phyloP scores from a whole-genome alignment of 108 stramenopile genomes.

The Nannochloropsis salina region DNA sequence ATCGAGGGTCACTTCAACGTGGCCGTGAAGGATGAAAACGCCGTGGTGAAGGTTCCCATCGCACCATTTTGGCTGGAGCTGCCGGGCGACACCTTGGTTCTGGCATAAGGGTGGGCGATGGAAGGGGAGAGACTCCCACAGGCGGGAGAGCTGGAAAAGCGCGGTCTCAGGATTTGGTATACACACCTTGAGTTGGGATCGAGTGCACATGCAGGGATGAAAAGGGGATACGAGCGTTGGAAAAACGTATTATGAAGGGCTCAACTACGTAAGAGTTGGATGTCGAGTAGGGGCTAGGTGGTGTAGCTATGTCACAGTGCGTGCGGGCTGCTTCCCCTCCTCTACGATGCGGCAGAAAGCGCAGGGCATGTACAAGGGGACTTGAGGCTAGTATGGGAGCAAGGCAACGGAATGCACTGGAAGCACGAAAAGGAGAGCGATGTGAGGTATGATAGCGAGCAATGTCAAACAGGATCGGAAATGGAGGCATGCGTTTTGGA shows the following conservation, averaged over 20 bases:
- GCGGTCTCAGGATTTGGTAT: too few species aligned
- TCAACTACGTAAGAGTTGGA: background rate
- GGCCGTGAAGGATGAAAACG: background rate
- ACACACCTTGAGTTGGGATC: too few species aligned
- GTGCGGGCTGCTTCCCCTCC: background rate
- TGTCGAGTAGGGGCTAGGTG: background rate
- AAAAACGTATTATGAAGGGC: too few species aligned
- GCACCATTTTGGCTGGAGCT: conserved; percentile 16
- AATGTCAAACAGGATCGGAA: too few species aligned
- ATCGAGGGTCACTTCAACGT: conserved; percentile 20
- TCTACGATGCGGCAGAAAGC: background rate
- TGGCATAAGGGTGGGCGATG: background rate
- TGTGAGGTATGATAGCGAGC: too few species aligned
- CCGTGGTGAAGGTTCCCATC: background rate
- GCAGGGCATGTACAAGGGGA: background rate
- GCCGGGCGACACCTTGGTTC: background rate
- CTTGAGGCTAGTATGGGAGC: background rate
- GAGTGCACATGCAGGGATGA: too few species aligned
- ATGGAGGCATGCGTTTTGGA: too few species aligned
- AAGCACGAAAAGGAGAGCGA: too few species aligned
- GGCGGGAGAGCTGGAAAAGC: too few species aligned
- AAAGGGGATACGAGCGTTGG: too few species aligned
- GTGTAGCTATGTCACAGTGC: conserved; percentile 19
- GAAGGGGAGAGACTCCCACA: too few species aligned
- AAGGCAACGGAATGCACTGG: too few species aligned